Evolutionary conservation across 192 early-diverging fungal species (phyloP), one percentile per base, ranked within the genome.

Genomic region (Backusella australiensis): DNA sequence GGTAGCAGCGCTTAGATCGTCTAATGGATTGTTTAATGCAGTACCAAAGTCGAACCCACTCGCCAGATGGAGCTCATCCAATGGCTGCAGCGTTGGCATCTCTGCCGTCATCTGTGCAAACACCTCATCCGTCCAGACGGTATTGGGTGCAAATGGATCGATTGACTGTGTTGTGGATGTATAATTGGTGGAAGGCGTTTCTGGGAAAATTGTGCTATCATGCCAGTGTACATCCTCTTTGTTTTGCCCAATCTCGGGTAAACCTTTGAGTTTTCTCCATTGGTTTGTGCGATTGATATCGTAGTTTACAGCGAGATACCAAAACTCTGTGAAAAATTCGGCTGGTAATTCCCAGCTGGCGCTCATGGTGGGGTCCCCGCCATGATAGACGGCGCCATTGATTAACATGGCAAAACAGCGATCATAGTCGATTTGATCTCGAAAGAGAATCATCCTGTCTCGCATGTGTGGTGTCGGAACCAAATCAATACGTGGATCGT

Each of bases 401-500:
- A 83, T 36, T 1, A 83, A 11, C 76, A 80, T 49, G 34, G 52
- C 76, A 72, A 83, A 77, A 59, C 82, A 83, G 8, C 67, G 46
- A 17, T 83, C 82, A 34, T 80, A 78, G 32, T 83, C 76, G 34
- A 80, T 72, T 17, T 71, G 69, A 65, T 80, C 78, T 19, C 82
- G 59, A 35, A 83, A 83, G 9, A 83, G 63, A 44, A 83, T 83
- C 82, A 83, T 80, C 70, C 82, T 76, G 36, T 83, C 82, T 41
- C 82, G 72, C 75, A 83, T 80, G 66, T 83, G 82, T 14, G 76
- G 68, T 17, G 78, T 80, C 3, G 82, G 78, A 36, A 83, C 75
- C 26, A 80, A 56, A n/a, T 83, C 82, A 38, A 83, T 83, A 14
- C 82, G 76, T 34, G 82, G 79, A 63, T 83, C 82, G 21, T 83